phyloP scores from a whole-genome alignment of 2,329 filamentous ascomycete species.

The Colletotrichum graminicola region DNA sequence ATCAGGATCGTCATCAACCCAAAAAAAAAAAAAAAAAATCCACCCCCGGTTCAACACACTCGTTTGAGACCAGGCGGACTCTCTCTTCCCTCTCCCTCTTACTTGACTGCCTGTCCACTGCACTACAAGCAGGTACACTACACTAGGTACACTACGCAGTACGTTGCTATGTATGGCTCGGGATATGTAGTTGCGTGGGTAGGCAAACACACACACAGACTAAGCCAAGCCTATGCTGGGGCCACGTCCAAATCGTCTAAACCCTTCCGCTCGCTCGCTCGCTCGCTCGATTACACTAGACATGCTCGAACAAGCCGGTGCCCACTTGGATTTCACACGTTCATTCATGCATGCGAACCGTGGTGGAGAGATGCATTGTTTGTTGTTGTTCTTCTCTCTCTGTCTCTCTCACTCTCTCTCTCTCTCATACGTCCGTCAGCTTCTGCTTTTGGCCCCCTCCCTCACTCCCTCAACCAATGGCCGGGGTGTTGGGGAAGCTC shows the following conservation, averaged over 20 bases:
- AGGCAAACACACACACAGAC: too few species aligned
- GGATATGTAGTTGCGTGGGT: not conserved
- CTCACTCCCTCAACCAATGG: conserved; percentile 42
- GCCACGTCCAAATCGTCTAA: not conserved
- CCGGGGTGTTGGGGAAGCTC: conserved; percentile 48
- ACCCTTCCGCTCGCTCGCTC: not conserved
- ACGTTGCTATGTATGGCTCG: not conserved
- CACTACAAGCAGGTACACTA: too few species aligned
- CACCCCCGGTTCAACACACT: conserved; percentile 1
- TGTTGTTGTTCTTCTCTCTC: not conserved
- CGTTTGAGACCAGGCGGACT: conserved; percentile 28
- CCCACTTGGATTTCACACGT: not conserved
- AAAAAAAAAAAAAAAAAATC: too few species aligned
- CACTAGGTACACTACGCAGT: too few species aligned
- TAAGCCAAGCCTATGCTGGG: too few species aligned
- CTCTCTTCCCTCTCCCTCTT: not conserved
- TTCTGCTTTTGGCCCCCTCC: conserved; percentile 40
- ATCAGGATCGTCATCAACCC: conserved; percentile 19
- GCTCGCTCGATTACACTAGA: conserved; percentile 3
- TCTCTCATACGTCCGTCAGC: conserved; percentile 12
- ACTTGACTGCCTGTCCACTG: not conserved
- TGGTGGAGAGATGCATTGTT: conserved; percentile 20
- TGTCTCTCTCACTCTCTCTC: too few species aligned
- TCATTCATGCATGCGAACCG: conserved; percentile 3
- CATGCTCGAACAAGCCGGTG: not conserved